Evolutionary conservation across 257 asterid species (phyloP).

Genomic region (Echium plantagineum): DNA sequence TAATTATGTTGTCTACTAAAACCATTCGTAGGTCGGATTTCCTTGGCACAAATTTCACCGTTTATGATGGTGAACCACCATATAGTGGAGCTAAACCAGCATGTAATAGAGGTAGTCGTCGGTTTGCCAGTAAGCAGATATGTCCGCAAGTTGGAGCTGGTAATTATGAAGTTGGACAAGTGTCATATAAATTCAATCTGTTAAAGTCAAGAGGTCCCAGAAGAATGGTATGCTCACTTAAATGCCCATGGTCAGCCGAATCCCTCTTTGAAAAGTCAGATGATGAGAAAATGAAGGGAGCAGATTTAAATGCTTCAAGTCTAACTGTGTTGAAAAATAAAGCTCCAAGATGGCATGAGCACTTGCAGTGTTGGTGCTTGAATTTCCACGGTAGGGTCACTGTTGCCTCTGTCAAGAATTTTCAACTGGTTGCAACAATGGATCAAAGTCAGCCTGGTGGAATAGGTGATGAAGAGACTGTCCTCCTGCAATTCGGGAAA

Average conservation of each 20-base stretch:
- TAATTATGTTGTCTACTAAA: background rate
- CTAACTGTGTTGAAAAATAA: conserved; percentile 60
- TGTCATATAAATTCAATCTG: conserved; percentile 76
- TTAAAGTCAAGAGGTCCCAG: conserved; percentile 95
- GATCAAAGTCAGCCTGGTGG: conserved; percentile 79
- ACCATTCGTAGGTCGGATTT: conserved; percentile 63
- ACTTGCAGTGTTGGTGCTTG: conserved; percentile 94
- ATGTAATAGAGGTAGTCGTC: conserved; percentile 59
- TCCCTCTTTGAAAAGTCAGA: conserved; percentile 15
- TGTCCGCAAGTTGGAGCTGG: conserved; percentile 87
- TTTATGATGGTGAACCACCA: conserved; percentile 80
- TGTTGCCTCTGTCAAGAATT: conserved; percentile 86
- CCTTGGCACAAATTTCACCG: conserved; percentile 77
- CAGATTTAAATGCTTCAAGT: conserved; percentile 14
- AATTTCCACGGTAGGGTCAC: conserved; percentile 95
- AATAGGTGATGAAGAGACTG: conserved; percentile 72
- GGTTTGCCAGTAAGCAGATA: conserved; percentile 76
- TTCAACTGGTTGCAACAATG: conserved; percentile 62
- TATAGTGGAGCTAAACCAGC: conserved; percentile 70
- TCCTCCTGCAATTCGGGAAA: conserved; percentile 83
- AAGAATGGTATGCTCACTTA: conserved; percentile 63
- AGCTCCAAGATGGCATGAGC: conserved; percentile 92
- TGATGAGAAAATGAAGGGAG: conserved; percentile 21
- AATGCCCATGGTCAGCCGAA: conserved; percentile 30
- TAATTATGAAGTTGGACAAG: conserved; percentile 71